Evolutionary conservation across 495 filamentous ascomycete genomes (phyloP).

Genomic region (Penicillium canariense): DNA sequence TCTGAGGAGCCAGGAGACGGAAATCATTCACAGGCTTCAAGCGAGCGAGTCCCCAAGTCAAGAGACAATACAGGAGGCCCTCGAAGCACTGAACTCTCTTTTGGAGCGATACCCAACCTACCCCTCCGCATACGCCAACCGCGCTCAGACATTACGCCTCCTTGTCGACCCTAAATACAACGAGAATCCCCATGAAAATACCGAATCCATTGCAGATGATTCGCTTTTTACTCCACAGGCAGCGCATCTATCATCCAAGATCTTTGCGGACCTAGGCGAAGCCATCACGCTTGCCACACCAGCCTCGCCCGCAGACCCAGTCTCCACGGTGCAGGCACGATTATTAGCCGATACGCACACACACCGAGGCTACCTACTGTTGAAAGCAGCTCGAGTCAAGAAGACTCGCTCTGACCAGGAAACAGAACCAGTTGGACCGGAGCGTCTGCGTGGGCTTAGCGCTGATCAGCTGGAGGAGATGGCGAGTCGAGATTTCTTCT

Average conservation of each 20-base stretch:
- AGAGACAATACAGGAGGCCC: slow-evolving; percentile 28
- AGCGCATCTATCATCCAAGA: slow-evolving; percentile 25
- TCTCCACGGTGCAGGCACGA: slow-evolving; percentile 60
- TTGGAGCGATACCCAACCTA: slow-evolving; percentile 61
- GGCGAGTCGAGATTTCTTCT: slow-evolving; percentile 70
- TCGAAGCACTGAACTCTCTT: slow-evolving; percentile 50
- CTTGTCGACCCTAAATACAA: slow-evolving; percentile 27
- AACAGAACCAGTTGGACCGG: slow-evolving; percentile 18
- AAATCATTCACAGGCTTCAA: slow-evolving; percentile 34
- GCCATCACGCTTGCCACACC: slow-evolving; percentile 69
- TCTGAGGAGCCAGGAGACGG: slow-evolving; percentile 29
- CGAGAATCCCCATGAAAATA: slow-evolving; percentile 2
- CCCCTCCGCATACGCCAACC: slow-evolving; percentile 72
- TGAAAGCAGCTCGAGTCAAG: slow-evolving; percentile 56
- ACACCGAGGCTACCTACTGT: slow-evolving; percentile 70
- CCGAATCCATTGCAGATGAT: slow-evolving; percentile 7
- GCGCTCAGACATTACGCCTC: slow-evolving; percentile 67
- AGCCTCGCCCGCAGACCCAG: slow-evolving; percentile 38
- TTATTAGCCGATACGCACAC: slow-evolving; percentile 70
- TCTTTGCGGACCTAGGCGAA: slow-evolving; percentile 60
- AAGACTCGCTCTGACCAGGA: slow-evolving; percentile 4
- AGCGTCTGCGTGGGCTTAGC: slow-evolving; percentile 40
- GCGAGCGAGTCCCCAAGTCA: slow-evolving; percentile 5
- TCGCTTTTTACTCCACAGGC: slow-evolving; percentile 22
- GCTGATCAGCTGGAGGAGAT: slow-evolving; percentile 64